A percentile compares a stretch with the other conserved stretches of the same genome.
These are phyloP conservation scores for Pelargonium cotyledonis DNA, from an alignment of 441 rosid genomes.

Conservation along the genomic window DNA sequence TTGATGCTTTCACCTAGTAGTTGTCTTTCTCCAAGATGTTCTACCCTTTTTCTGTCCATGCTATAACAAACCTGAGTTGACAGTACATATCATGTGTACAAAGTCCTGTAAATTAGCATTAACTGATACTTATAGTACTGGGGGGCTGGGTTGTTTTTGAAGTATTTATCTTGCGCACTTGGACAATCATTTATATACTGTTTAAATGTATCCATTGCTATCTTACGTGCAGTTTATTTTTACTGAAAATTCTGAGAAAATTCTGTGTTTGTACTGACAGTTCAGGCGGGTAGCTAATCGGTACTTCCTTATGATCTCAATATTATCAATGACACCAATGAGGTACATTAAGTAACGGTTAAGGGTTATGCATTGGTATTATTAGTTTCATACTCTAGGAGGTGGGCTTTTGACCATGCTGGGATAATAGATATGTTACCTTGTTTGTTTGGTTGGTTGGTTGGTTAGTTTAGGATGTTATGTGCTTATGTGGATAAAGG, in stretches of 20 bases:
- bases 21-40: too few species aligned
- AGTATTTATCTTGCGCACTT: not conserved
- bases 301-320: conserved; percentile 88
- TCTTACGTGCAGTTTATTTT: conserved; percentile 6
- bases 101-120: too few species aligned
- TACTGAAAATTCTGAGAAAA: conserved; percentile 19
- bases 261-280: conserved; percentile 49
- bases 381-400: not conserved
- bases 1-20: too few species aligned
- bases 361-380: conserved; percentile 6
- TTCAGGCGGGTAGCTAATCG: conserved; percentile 98
- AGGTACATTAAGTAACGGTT: conserved; percentile 43
- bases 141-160: too few species aligned
- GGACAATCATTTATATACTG: not conserved
- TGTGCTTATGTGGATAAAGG: not conserved
- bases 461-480: not conserved
- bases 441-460: not conserved
- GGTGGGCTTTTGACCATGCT: not conserved
- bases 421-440: not conserved
- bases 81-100: too few species aligned
- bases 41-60: too few species aligned
- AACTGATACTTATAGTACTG: too few species aligned
- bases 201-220: not conserved
- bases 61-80: too few species aligned
- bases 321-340: conserved; percentile 86